phyloP scores from a whole-genome alignment of 345 rosid genomes.

The Lagerstroemia speciosa region DNA sequence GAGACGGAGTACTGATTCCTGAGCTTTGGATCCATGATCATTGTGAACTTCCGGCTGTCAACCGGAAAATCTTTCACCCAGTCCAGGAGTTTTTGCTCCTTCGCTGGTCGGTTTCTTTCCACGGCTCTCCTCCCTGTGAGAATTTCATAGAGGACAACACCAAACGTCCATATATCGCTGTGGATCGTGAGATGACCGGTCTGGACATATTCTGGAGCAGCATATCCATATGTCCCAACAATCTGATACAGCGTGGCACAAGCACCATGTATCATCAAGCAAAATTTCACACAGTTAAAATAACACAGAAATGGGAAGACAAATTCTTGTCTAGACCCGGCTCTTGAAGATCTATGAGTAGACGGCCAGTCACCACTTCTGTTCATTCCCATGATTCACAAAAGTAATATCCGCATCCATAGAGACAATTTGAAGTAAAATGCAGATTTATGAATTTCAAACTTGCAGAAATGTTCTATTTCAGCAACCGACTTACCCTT shows the following conservation, averaged over 20 bases:
- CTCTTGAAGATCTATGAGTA: too few relatives aligned
- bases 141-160: conserved; percentile 89
- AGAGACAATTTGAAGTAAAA: too few relatives aligned
- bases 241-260: conserved; percentile 29
- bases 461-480: too few relatives aligned
- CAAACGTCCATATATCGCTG: conserved; percentile 79
- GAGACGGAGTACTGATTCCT: conserved; percentile 33
- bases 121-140: conserved; percentile 76
- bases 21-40: conserved; percentile 71
- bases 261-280: not conserved
- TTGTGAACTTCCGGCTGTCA: conserved; percentile 50
- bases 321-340: too few relatives aligned
- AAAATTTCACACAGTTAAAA: too few relatives aligned
- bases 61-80: conserved; percentile 84
- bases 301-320: too few relatives aligned
- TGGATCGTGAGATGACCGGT: conserved; percentile 78
- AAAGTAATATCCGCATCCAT: too few relatives aligned
- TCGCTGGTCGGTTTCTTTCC: conserved; percentile 55
- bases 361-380: too few relatives aligned
- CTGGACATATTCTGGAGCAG: conserved; percentile 82
- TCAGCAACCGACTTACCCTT: conserved; percentile 30
- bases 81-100: conserved; percentile 69
- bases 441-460: too few relatives aligned
- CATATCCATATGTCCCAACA: conserved; percentile 86
- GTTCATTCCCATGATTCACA: too few relatives aligned